A percentile compares a stretch with the other conserved stretches of the same genome.
phyloP scores from a whole-genome alignment of 1,139 yeast genomes.

The Yamadazyma aaseri region DNA sequence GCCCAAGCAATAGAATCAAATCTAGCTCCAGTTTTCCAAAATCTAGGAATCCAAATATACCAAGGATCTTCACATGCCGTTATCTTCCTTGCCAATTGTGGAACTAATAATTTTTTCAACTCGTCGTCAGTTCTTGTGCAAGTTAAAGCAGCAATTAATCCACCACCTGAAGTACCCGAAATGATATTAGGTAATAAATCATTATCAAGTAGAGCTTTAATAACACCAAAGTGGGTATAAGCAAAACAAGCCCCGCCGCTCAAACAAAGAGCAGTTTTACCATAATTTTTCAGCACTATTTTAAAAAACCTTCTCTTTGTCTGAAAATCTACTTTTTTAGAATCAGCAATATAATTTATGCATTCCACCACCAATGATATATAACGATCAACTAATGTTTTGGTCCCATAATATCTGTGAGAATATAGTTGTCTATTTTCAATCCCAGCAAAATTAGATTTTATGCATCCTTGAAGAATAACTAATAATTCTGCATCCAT shows the following conservation, averaged over 20 bases:
- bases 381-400: conserved; percentile 55
- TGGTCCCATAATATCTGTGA: conserved; percentile 76
- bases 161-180: conserved; percentile 84
- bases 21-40: conserved; percentile 76
- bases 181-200: conserved; percentile 66
- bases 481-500: conserved; percentile 50
- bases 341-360: conserved; percentile 42
- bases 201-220: conserved; percentile 67
- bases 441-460: conserved; percentile 75
- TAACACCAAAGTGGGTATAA: conserved; percentile 74
- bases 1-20: conserved; percentile 81
- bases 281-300: conserved; percentile 62
- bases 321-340: conserved; percentile 34
- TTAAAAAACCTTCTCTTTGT: conserved; percentile 57
- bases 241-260: conserved; percentile 84
- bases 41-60: conserved; percentile 59
- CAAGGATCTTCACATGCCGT: conserved; percentile 73
- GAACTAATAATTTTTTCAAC: conserved; percentile 52
- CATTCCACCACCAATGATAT: conserved; percentile 52
- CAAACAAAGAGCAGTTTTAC: conserved; percentile 69
- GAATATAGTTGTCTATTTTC: conserved; percentile 72
- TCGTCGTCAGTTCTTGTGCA: conserved; percentile 73
- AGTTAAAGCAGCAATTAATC: conserved; percentile 72
- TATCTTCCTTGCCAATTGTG: conserved; percentile 62
- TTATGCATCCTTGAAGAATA: conserved; percentile 64